Conservation (phyloP, 1,284 basidiomycete species). For the Fomitopsis betulina region DNA sequence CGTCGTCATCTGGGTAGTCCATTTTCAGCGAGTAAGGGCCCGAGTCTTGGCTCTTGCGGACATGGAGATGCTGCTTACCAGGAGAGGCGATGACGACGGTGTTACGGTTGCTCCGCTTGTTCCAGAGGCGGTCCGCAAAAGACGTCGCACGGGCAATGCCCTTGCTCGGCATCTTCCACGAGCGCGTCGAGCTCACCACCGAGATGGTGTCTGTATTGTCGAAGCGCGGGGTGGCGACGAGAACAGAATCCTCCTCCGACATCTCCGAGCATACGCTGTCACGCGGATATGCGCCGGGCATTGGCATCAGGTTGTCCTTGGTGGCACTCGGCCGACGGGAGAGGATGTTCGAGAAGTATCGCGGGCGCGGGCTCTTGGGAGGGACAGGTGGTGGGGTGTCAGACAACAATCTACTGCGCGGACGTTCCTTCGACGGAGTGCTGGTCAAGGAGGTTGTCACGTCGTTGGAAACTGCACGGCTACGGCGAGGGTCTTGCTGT, state of each 20-base stretch:
- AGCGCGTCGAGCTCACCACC: slow-evolving; percentile 21
- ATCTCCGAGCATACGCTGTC: slow-evolving; percentile 29
- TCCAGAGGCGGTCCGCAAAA: slow-evolving; percentile 27
- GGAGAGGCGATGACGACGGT: slow-evolving; percentile 12
- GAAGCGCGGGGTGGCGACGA: slow-evolving; percentile 26
- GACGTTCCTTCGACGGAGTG: slow-evolving; percentile 1
- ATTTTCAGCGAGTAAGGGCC: slow-evolving; percentile 5
- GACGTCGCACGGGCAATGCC: slow-evolving; percentile 28
- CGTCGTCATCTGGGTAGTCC: slow-evolving; percentile 6
- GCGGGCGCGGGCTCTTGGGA: slow-evolving; percentile 22
- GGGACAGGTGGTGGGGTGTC: slow-evolving; percentile 17
- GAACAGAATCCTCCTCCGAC: slow-evolving; percentile 30
- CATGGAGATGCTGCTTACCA: slow-evolving; percentile 7
- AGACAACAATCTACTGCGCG: slow-evolving; percentile 5
- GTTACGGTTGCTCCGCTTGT: slow-evolving; percentile 19
- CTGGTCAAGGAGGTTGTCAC: neutral
- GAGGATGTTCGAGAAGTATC: slow-evolving; percentile 25
- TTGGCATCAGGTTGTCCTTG: slow-evolving; percentile 10
- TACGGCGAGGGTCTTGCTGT: neutral
- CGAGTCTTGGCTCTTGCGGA: neutral
- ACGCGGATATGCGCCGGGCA: slow-evolving; percentile 23
- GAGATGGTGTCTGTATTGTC: slow-evolving; percentile 20
- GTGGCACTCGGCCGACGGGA: slow-evolving; percentile 22
- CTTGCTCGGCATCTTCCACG: slow-evolving; percentile 25
- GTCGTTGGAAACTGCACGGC: neutral